Conservation (phyloP, 768 basidiomycete genomes). For the Phanerodontia chrysosporium region DNA sequence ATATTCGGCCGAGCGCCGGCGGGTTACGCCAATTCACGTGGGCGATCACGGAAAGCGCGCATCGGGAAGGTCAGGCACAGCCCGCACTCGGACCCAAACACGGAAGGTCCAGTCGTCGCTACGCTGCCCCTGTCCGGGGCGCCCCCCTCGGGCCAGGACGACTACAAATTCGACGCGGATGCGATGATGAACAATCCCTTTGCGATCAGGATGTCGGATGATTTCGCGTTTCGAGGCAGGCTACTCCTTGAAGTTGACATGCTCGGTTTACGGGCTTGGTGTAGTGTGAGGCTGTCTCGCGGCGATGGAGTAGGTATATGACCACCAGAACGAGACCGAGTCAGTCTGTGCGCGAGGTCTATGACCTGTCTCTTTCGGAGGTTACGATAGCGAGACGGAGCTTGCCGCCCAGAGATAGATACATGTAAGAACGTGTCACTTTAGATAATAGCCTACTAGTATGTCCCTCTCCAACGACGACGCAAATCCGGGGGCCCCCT, state of each 20-base stretch:
- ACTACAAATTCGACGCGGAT: too few species aligned
- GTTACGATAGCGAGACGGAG: neutral
- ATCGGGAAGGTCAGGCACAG: slow-evolving; percentile 1
- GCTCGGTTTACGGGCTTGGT: too few species aligned
- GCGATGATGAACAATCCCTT: too few species aligned
- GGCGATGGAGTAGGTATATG: too few species aligned
- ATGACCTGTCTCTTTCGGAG: too few species aligned
- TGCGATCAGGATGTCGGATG: too few species aligned
- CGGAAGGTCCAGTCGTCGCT: neutral
- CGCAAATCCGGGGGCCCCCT: neutral
- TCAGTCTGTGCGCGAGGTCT: too few species aligned
- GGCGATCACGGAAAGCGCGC: neutral
- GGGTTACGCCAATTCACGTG: slow-evolving; percentile 4
- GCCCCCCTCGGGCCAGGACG: neutral
- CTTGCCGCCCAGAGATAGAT: neutral
- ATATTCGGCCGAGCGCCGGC: slow-evolving; percentile 4
- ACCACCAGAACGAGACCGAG: too few species aligned
- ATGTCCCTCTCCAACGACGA: neutral
- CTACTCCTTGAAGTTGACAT: too few species aligned
- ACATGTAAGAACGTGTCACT: neutral
- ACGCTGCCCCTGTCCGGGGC: neutral
- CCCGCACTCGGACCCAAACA: neutral
- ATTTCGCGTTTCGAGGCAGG: too few species aligned
- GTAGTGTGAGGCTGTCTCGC: too few species aligned
- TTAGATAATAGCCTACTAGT: neutral